Conservation (phyloP, 306 rosid species). For the Ochetophila trinervis region DNA sequence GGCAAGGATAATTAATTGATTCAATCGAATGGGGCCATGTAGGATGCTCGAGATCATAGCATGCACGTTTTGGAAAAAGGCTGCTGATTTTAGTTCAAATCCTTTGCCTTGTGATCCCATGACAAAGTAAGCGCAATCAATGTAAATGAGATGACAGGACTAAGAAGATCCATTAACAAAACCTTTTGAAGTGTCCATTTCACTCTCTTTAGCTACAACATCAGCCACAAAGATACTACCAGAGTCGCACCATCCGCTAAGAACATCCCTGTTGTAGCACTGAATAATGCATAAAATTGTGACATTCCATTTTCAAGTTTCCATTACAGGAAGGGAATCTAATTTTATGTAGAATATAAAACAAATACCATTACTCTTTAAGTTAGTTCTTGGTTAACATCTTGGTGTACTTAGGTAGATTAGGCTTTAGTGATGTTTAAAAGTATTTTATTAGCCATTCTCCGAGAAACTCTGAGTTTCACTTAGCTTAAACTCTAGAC, state of each 20-base stretch:
- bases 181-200: conserved; percentile 11
- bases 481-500: too few species aligned
- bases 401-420: not conserved
- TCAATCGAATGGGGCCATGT: too few species aligned
- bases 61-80: too few species aligned
- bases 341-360: not conserved
- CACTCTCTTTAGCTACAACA: conserved; percentile 31
- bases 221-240: conserved; percentile 74
- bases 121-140: not conserved
- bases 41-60: too few species aligned
- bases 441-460: not conserved
- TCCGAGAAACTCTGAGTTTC: not conserved
- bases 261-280: conserved; percentile 67
- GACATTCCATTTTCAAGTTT: conserved; percentile 14
- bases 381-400: not conserved
- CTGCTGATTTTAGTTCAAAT: too few species aligned
- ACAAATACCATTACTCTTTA: not conserved
- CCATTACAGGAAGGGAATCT: not conserved
- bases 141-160: not conserved
- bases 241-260: conserved; percentile 92
- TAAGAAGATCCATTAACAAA: not conserved
- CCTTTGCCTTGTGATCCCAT: too few species aligned
- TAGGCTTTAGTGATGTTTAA: not conserved
- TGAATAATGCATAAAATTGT: conserved; percentile 29
- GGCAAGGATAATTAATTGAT: too few species aligned